These are phyloP conservation scores for Stenogyne calaminthoides DNA, from an alignment of 305 asterid species.

Conservation along the genomic window DNA sequence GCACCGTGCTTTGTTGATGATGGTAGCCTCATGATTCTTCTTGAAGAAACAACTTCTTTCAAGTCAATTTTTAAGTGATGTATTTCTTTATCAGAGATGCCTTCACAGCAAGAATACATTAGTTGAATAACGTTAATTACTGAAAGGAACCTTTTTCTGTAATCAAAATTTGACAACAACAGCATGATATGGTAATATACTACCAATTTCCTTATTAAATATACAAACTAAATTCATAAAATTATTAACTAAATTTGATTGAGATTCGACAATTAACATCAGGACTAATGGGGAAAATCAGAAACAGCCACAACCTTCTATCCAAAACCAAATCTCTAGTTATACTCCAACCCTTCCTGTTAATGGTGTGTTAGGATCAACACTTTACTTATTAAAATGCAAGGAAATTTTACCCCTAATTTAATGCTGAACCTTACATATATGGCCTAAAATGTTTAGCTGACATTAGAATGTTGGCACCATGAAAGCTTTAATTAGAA, in stretches of 20 bases:
- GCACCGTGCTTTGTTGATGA: conserved; percentile 65
- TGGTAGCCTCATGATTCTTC: conserved; percentile 56
- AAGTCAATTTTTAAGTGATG: conserved; percentile 53
- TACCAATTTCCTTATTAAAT: background rate
- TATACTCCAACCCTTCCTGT: background rate
- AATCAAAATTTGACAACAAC: background rate
- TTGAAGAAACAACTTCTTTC: conserved; percentile 53
- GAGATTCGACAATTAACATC: background rate
- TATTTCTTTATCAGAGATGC: conserved; percentile 63
- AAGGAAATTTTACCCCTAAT: conserved; percentile 1
- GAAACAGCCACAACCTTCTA: conserved; percentile 3
- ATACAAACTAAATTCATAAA: background rate
- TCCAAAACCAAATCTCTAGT: background rate
- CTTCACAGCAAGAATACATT: conserved; percentile 45
- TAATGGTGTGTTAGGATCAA: background rate
- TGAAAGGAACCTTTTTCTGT: background rate
- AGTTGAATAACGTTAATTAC: conserved; percentile 10
- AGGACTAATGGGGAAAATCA: background rate
- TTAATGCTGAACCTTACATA: conserved; percentile 6
- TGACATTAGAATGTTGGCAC: background rate
- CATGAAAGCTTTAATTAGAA: conserved; percentile 15
- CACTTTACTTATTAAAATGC: background rate
- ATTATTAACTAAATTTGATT: background rate
- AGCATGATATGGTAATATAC: background rate
- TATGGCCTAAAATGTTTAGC: background rate